A percentile compares a stretch with the other conserved stretches of the same genome.
phyloP scores from a whole-genome alignment of 2,329 filamentous ascomycete species.

The Colletotrichum sp. region DNA sequence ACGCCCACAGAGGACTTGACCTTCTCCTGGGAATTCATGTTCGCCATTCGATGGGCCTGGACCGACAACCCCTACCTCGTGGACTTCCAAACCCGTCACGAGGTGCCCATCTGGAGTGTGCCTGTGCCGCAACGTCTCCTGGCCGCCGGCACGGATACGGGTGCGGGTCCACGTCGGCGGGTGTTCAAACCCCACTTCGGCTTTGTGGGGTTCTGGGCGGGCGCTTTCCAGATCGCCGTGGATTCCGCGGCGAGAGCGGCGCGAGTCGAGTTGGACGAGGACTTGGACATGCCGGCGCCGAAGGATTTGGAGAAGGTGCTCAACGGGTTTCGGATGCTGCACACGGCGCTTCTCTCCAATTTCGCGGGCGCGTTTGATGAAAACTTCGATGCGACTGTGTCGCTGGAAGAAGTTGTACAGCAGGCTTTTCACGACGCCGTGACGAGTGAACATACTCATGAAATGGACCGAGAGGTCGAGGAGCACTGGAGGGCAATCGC shows the following conservation, averaged over 20 bases:
- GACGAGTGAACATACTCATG: background rate
- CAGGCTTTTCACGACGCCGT: background rate
- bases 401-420: background rate
- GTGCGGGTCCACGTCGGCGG: background rate
- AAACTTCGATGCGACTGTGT: fast-evolving
- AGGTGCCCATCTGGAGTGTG: background rate
- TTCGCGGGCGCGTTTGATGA: background rate
- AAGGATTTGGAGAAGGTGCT: background rate
- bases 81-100: background rate
- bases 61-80: background rate
- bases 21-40: background rate
- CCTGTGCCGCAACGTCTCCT: background rate
- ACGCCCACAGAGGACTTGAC: background rate
- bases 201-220: background rate
- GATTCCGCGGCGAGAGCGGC: background rate
- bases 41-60: background rate
- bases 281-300: background rate
- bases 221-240: background rate
- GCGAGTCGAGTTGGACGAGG: background rate
- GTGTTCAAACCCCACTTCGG: background rate
- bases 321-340: background rate
- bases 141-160: background rate
- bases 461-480: background rate
- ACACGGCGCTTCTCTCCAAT: background rate
- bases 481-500: background rate